phyloP scores from a whole-genome alignment of 768 basidiomycete genomes.

The Lentinula detonsa region DNA sequence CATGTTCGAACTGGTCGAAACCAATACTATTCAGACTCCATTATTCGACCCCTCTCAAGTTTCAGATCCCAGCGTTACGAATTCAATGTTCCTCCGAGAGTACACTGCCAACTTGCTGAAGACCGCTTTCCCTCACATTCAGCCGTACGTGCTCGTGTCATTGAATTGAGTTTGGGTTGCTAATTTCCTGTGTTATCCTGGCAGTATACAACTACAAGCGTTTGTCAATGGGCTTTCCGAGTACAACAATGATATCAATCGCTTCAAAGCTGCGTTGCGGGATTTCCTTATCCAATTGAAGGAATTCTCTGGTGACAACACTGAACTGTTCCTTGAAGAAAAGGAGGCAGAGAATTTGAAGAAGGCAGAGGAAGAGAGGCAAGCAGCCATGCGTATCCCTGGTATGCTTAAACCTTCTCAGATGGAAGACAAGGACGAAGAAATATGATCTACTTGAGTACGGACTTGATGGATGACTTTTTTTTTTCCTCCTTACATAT shows the following conservation, averaged over 20 bases:
- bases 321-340: constrained; percentile 91
- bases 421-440: constrained; percentile 90
- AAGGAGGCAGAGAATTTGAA: constrained; percentile 80
- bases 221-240: constrained; percentile 67
- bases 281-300: constrained; percentile 98
- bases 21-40: constrained; percentile 71
- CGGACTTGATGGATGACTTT: neutral
- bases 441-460: constrained; percentile 44
- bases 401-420: constrained; percentile 97
- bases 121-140: constrained; percentile 89
- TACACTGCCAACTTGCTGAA: constrained; percentile 84
- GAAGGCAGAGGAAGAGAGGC: constrained; percentile 78
- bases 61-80: constrained; percentile 65
- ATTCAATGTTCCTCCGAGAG: constrained; percentile 74
- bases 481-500: neutral
- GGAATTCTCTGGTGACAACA: constrained; percentile 93
- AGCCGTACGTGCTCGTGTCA: constrained; percentile 46
- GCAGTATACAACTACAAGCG: constrained; percentile 63
- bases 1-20: constrained; percentile 89
- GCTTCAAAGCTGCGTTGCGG: constrained; percentile 90
- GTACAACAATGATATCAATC: constrained; percentile 72
- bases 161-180: constrained; percentile 2
- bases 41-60: constrained; percentile 77
- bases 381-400: constrained; percentile 91
- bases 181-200: neutral